Percentiles rank a stretch among this genome's conserved stretches.
These are phyloP conservation scores for Handroanthus guayacan DNA, from an alignment of 257 asterid genomes.

Conservation along the genomic window DNA sequence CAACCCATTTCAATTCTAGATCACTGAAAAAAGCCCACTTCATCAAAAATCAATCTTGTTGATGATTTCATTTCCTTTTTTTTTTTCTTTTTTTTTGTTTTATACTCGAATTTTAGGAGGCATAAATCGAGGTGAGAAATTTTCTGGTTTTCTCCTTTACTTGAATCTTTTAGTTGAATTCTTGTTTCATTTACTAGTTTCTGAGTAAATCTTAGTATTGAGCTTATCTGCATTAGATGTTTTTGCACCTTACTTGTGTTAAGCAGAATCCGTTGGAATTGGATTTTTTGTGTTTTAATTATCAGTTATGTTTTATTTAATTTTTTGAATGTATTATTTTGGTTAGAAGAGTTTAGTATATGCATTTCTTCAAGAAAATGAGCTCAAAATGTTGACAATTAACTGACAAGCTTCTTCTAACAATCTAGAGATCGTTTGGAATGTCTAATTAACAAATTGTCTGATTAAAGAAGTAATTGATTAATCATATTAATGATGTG, in stretches of 20 bases:
- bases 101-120: constrained; percentile 6
- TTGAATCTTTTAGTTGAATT: not conserved
- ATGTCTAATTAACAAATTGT: not conserved
- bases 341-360: too few species aligned
- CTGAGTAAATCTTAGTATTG: constrained; percentile 12
- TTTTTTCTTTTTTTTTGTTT: not conserved
- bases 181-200: not conserved
- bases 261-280: not conserved
- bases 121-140: constrained; percentile 13
- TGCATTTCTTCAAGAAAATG: too few species aligned
- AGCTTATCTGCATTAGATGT: constrained; percentile 25
- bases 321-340: not conserved
- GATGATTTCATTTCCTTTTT: constrained; percentile 22
- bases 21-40: constrained; percentile 13
- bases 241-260: constrained; percentile 2
- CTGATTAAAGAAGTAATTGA: constrained; percentile 10
- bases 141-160: not conserved
- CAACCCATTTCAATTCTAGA: constrained; percentile 20
- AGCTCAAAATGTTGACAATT: not conserved
- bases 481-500: not conserved
- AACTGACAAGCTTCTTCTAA: not conserved
- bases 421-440: not conserved
- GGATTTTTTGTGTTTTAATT: not conserved
- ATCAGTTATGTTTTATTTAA: not conserved
- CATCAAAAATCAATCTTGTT: constrained; percentile 17